phyloP scores from a whole-genome alignment of 2,329 filamentous ascomycete genomes.

The Colletotrichum plurivorum region DNA sequence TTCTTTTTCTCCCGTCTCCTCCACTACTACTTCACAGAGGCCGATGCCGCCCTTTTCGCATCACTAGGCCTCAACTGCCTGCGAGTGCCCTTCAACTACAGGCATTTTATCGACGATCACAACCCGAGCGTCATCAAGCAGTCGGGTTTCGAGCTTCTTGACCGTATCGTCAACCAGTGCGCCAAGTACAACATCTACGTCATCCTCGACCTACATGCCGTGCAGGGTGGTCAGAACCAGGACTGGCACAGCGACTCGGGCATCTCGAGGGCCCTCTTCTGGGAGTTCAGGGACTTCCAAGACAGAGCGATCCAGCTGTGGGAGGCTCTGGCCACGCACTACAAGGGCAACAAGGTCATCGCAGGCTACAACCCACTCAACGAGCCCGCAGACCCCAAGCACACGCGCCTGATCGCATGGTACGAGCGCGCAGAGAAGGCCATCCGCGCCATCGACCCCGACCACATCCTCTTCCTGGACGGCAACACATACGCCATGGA shows the following conservation, averaged over 20 bases:
- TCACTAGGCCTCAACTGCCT: constrained; percentile 70
- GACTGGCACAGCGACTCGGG: constrained; percentile 62
- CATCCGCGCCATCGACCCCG: constrained; percentile 53
- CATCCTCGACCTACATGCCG: constrained; percentile 61
- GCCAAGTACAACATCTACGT: constrained; percentile 58
- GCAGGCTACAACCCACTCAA: constrained; percentile 55
- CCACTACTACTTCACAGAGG: constrained; percentile 71
- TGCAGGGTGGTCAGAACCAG: constrained; percentile 61
- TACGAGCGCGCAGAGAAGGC: constrained; percentile 52
- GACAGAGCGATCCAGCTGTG: constrained; percentile 61
- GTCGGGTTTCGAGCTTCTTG: constrained; percentile 63
- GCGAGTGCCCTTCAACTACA: constrained; percentile 73
- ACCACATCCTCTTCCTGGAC: constrained; percentile 61
- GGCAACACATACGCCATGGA: constrained; percentile 67
- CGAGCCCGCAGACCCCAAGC: constrained; percentile 43
- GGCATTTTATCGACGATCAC: constrained; percentile 67
- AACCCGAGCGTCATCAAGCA: constrained; percentile 63
- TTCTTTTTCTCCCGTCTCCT: constrained; percentile 72
- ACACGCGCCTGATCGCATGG: constrained; percentile 51
- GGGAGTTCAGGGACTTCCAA: constrained; percentile 62
- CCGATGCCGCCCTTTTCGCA: constrained; percentile 71
- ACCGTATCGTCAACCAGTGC: constrained; percentile 63
- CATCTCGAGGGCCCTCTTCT: constrained; percentile 56
- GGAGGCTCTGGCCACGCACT: constrained; percentile 57
- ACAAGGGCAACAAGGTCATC: constrained; percentile 58